Percentiles rank a stretch among this genome's conserved stretches.
Conservation (phyloP, 2,329 filamentous ascomycete species). For the Albophoma yamanashiensis region DNA sequence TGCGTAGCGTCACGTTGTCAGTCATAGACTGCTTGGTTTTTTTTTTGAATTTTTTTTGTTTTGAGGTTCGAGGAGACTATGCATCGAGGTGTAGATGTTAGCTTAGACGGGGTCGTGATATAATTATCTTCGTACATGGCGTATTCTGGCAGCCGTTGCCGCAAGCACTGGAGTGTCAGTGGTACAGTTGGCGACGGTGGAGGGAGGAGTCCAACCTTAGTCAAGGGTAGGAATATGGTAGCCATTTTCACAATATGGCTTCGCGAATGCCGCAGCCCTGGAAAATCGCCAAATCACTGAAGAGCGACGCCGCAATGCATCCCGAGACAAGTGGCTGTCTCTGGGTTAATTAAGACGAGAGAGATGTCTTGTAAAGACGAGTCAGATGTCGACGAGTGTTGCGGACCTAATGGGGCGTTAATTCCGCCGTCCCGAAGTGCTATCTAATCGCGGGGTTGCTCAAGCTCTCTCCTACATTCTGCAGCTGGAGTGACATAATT, state of each 20-base stretch:
- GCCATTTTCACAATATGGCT: too few species aligned
- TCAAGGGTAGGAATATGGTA: too few species aligned
- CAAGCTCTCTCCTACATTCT: neutral
- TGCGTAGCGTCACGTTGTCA: neutral
- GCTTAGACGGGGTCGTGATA: neutral
- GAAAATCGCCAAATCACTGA: too few species aligned
- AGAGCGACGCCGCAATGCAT: too few species aligned
- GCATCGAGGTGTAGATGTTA: neutral
- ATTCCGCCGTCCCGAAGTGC: neutral
- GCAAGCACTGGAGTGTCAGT: too few species aligned
- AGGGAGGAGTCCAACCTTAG: too few species aligned
- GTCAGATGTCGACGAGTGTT: neutral
- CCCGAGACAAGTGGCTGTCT: too few species aligned
- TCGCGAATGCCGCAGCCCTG: too few species aligned
- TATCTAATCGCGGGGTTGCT: conserved; percentile 1
- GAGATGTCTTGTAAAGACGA: too few species aligned
- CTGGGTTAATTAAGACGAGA: too few species aligned
- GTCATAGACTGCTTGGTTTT: neutral
- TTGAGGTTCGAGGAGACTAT: neutral
- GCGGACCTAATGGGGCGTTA: neutral
- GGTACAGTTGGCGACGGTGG: too few species aligned
- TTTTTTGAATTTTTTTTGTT: neutral
- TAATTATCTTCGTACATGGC: neutral
- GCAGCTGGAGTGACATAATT: neutral
- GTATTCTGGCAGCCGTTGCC: neutral